These are phyloP conservation scores for Naganishia kalamii DNA, from an alignment of 768 basidiomycete genomes.

Conservation along the genomic window DNA sequence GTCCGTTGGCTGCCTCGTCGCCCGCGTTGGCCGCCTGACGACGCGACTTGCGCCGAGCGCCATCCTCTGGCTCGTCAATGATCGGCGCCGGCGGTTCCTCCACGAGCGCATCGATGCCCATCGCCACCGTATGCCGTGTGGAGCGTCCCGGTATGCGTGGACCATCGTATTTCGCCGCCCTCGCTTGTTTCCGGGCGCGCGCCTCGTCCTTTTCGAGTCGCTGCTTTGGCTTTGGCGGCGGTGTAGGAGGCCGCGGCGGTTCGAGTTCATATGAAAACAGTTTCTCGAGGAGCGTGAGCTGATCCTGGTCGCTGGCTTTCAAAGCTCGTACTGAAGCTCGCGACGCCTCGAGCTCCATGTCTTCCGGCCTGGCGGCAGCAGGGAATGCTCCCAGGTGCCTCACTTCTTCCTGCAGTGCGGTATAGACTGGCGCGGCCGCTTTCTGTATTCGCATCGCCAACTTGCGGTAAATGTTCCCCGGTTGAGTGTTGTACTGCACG, in stretches of 20 bases:
- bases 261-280: slow-evolving; percentile 66
- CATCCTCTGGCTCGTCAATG: background rate
- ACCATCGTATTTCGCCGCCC: slow-evolving; percentile 25
- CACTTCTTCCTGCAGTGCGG: slow-evolving; percentile 35
- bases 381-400: slow-evolving; percentile 73
- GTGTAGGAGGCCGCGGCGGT: slow-evolving; percentile 57
- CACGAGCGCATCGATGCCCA: slow-evolving; percentile 1
- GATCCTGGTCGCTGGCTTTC: background rate
- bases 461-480: slow-evolving; percentile 64
- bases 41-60: background rate
- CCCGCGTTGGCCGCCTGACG: too few species aligned
- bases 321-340: background rate
- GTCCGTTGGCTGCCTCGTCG: background rate
- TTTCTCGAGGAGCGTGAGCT: slow-evolving; percentile 50
- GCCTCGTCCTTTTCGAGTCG: slow-evolving; percentile 15
- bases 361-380: slow-evolving; percentile 27
- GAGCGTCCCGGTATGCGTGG: slow-evolving; percentile 13
- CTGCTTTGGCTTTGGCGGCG: slow-evolving; percentile 50
- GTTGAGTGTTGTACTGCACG: slow-evolving; percentile 65
- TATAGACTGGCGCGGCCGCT: slow-evolving; percentile 34
- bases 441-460: slow-evolving; percentile 61
- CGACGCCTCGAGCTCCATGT: background rate
- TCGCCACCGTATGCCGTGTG: slow-evolving; percentile 6
- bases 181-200: slow-evolving; percentile 26
- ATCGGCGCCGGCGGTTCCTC: background rate